A percentile compares a stretch with the other conserved stretches of the same genome.
These are phyloP conservation scores for Blastocystis sp. DNA, from an alignment of 352 stramenopile genomes.

Conservation along the genomic window DNA sequence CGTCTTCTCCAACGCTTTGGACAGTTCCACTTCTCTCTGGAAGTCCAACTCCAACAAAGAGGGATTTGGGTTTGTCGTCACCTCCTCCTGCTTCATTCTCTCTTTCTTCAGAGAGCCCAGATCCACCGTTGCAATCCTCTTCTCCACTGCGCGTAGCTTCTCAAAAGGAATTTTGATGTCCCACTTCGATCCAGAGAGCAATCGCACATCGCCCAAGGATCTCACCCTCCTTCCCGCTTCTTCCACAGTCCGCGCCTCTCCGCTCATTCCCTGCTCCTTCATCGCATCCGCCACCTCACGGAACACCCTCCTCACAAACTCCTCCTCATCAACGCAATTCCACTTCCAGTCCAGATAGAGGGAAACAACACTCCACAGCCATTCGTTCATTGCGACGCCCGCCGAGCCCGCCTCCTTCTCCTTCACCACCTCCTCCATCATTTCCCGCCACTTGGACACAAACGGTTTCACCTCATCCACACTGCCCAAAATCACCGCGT, in stretches of 20 bases:
- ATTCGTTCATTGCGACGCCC: not conserved
- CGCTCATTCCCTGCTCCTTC: not conserved
- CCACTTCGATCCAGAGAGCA: not conserved
- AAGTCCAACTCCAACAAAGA: not conserved
- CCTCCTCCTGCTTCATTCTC: not conserved
- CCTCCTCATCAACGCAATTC: not conserved
- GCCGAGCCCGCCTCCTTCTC: not conserved
- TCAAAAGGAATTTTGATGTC: not conserved
- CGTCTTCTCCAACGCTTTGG: not conserved
- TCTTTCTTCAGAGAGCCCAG: not conserved
- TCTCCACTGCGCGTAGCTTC: not conserved
- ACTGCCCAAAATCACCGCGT: not conserved
- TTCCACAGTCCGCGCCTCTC: not conserved
- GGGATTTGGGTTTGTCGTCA: not conserved
- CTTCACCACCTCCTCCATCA: not conserved
- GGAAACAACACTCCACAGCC: not conserved
- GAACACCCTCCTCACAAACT: not conserved
- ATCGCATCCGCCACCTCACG: not conserved
- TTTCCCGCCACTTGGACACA: not conserved
- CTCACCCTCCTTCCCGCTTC: not conserved
- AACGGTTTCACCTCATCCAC: not conserved
- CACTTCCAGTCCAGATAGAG: not conserved
- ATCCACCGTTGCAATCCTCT: not conserved
- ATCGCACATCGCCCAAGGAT: not conserved
- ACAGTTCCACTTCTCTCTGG: not conserved